Base-by-base conservation (phyloP, 2,329 filamentous ascomycete species). In the Fusarium euwallaceae region DNA sequence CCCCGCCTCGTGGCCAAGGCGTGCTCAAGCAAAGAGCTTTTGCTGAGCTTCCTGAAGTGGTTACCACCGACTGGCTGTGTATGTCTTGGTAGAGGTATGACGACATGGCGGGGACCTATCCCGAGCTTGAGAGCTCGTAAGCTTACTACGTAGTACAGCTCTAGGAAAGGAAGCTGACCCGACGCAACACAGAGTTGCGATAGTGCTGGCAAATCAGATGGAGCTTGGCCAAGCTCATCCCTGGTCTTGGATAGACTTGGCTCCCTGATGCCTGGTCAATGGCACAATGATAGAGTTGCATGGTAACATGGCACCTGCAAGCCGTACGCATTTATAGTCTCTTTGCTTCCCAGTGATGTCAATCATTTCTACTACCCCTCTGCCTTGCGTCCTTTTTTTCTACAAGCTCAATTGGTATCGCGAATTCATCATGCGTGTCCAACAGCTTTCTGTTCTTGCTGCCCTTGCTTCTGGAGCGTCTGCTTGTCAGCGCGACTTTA, bases 401-500 rank as follows among this genome's bases (percentile, higher is more conserved):
- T 48, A 22, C 37, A 53, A 10, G 20, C 22, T 17, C 58, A 51
- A 58, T 67, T 63, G 41, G 1, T 10, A 36, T 55, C 51, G 20
- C 12, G n/a, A 5, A 3, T 14, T n/a, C 41, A 66, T 10, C 36
- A 78, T 78, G 76, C 76, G 74, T 48, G 64, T 67, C 37, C 43
- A 55, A 36, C 67, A 75, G n/a, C 68, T 78, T 11, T 59, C 64
- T 17, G 51, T 62, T 20, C 51, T 81, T 36, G 63, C 63, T 12
- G 76, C 75, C 34, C 67, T 78, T 12, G 70, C 70, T 29, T 72
- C 74, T 12, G 70, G 78, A 27, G 79, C 64, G 20, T 74, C 68
- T n/a, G 80, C 79, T 17, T 83, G 81, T 24, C 75, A 79, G 64
- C 78, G 77, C 11, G 81, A 83, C 61, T 69, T 83, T 6, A 66